Evolutionary conservation across 2,329 filamentous ascomycete species (phyloP), one percentile per base, ranked within the genome.

Genomic region (Cytospora chrysosperma): DNA sequence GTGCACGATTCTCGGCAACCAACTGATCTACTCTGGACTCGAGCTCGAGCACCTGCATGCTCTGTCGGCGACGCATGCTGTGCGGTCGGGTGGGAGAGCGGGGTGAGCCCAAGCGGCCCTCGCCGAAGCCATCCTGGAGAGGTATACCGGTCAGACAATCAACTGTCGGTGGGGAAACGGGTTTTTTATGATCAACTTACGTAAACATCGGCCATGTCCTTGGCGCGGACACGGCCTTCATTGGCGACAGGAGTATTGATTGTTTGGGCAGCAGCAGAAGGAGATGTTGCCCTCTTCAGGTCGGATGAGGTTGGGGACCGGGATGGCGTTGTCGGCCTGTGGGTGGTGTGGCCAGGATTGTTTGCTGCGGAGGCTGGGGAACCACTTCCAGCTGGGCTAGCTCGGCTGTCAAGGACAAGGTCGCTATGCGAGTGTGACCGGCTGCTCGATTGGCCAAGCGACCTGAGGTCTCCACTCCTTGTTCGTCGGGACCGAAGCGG

Each of bases 11-110:
- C 75, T 99, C 94, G 26, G 89, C 87, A 49, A 90, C 81, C 68
- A 99, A 82, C 75, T 94, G 89, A 70, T 97, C 92, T 70, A 99
- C 85, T 72, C 85, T 87, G 65, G 86, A 83, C 80, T 98, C 93
- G 73, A 99, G 88, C 72, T 99, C 94, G 66, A 98, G 88, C 61
- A 94, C 88, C 79, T 98, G 94, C 88, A 98, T 94, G 83, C 94
- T 98, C 78, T 97, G 95, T 74, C 94, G 91, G 74, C 94, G 93
- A 71, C 94, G 93, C 85, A 99, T 91, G 81, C 93, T 97, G 73
- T 93, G 92, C 71, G 95, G 93, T 77, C 94, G 88, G 70, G 92
- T 96, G 61, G 95, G 95, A 72, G 95, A 98, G 72, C 90, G 88
- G 73, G 94, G 93, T 75, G 93, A 96, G 74, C 88, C 88, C 74